Conservation (phyloP, 179 eudicot genomes). For the Nepenthes alata region DNA sequence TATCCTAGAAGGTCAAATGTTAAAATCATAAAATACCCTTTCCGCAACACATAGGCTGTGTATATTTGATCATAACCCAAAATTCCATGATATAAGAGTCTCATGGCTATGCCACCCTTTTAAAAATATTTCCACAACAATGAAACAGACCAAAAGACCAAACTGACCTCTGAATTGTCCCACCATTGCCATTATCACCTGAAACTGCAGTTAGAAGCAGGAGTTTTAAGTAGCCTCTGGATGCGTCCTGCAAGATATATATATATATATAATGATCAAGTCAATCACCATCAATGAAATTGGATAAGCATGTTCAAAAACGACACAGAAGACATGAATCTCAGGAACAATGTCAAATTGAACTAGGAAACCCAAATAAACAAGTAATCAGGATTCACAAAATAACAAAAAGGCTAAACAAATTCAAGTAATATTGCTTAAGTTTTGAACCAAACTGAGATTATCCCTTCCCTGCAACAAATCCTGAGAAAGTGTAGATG, state of each 20-base stretch:
- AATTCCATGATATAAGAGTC: background rate
- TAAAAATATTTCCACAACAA: background rate
- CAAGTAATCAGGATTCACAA: no score
- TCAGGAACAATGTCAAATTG: background rate
- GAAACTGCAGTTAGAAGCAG: constrained; percentile 79
- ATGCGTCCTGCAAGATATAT: constrained; percentile 51
- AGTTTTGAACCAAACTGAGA: no score
- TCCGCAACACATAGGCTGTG: no score
- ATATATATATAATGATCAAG: background rate
- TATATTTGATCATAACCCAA: no score
- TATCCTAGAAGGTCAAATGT: no score
- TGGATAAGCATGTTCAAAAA: background rate
- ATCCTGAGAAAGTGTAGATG: background rate
- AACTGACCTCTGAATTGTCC: constrained; percentile 78
- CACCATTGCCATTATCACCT: constrained; percentile 69
- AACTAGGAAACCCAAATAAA: background rate
- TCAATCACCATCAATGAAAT: background rate
- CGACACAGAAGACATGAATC: background rate
- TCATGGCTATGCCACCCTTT: no score
- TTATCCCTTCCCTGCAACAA: background rate
- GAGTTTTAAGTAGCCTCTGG: constrained; percentile 87
- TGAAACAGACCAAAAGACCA: background rate
- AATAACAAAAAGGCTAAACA: no score
- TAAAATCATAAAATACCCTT: no score
- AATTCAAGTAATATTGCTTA: no score